Evolutionary conservation across 1,284 basidiomycete species (phyloP), one percentile per base, ranked within the genome.

Genomic region (Leccinum fallax): DNA sequence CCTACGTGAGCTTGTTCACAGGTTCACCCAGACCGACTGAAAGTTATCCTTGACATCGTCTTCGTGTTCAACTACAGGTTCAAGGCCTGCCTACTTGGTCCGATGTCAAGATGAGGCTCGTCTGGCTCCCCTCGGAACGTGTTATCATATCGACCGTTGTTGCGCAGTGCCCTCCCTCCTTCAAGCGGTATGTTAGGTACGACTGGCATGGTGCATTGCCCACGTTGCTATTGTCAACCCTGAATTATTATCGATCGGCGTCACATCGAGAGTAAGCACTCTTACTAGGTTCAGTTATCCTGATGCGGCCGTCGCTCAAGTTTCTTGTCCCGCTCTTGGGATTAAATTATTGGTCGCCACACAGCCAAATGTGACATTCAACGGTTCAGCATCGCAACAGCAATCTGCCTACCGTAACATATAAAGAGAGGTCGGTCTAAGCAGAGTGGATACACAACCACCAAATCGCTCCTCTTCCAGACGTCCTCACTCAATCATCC

Each of bases 231-330:
- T 48, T 58, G 49, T 32, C 49, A 69, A 58, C 54, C 24, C 32
- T 34, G 11, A 11, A 34, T 46, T 55, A 59, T 67, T 55, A 56
- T 52, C 54, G 62, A 63, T 69, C 53, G 59, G 59, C 58, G 66
- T 24, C 15, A 52, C 48, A 59, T 43, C 55, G 58, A 57, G 16
- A 21, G 55, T 57, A 54, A 57, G 54, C 60, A 55, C 55, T 60
- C 43, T 53, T 21, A 48, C 19, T 57, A 38, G 15, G 8, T 55
- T 2, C 49, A 40, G 53, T 55, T 15, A 30, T 26, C 55, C 26
- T 34, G 49, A 58, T 59, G 48, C 28, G 43, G 53, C 60, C 53
- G 49, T 54, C 54, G 66, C 34, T 57, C 40, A 34, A 28, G 34
- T 40, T 56, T 58, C 52, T 46, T 28, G 26, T 43, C 32, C 57